Conservation (phyloP, 2,329 filamentous ascomycete genomes). For the Cladorrhinum sp. region DNA sequence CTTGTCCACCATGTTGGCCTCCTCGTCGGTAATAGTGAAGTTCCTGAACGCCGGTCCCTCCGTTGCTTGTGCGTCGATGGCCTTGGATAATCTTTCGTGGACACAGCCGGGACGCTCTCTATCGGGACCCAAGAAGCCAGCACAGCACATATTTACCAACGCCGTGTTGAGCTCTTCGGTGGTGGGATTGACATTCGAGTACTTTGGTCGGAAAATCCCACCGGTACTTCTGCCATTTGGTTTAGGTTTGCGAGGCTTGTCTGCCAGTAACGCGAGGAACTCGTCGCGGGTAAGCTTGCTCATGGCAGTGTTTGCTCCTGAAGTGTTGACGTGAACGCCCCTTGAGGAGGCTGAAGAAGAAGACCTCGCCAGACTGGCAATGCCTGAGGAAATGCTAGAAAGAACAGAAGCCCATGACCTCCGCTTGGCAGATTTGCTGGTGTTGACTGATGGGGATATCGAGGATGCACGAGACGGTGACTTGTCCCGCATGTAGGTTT, state of each 20-base stretch:
- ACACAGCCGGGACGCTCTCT: conserved; percentile 18
- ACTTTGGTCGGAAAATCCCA: conserved; percentile 24
- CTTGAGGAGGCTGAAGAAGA: conserved; percentile 29
- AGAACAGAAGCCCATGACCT: conserved; percentile 29
- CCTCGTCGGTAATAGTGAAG: conserved; percentile 26
- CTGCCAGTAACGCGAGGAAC: conserved; percentile 25
- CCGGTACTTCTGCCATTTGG: conserved; percentile 10
- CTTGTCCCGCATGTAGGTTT: conserved; percentile 21
- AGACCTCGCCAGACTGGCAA: conserved; percentile 27
- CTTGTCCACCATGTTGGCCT: conserved; percentile 27
- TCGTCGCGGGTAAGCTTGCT: conserved; percentile 28
- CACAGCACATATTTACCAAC: conserved; percentile 27
- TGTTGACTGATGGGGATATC: conserved; percentile 15
- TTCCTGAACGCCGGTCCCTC: conserved; percentile 25
- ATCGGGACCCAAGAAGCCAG: conserved; percentile 11
- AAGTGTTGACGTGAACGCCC: conserved; percentile 19
- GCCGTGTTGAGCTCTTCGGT: conserved; percentile 27
- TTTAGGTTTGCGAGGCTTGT: conserved; percentile 23
- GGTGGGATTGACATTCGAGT: conserved; percentile 22
- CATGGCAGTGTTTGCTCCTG: conserved; percentile 23
- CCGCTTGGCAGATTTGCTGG: conserved; percentile 27
- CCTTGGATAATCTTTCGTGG: conserved; percentile 26
- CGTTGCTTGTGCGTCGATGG: conserved; percentile 25
- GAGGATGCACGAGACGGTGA: conserved; percentile 25
- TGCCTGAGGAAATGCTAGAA: conserved; percentile 29